These are phyloP conservation scores for Scenedesmus sp. DNA, from an alignment of 163 green algal species.

Conservation along the genomic window DNA sequence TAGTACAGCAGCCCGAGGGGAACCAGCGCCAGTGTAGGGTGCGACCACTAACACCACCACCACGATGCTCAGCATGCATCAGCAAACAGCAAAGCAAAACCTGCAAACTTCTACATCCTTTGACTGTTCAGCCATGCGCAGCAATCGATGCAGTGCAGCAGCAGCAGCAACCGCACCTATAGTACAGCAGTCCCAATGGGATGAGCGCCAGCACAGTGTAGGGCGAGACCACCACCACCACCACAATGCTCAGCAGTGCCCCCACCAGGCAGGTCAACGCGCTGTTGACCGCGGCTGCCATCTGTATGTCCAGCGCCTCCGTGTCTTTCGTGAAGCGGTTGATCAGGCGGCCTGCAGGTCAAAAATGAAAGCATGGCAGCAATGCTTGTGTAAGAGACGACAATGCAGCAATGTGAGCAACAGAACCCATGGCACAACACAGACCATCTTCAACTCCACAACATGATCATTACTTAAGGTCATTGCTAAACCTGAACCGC, in stretches of 20 bases:
- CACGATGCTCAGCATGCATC: too few relatives aligned
- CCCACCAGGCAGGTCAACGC: conserved; percentile 61
- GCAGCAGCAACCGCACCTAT: not conserved
- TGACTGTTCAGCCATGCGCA: too few relatives aligned
- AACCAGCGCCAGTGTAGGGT: too few relatives aligned
- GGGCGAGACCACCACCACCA: conserved; percentile 80
- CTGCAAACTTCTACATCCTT: too few relatives aligned
- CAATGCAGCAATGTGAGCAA: not conserved
- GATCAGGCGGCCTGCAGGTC: conserved; percentile 81
- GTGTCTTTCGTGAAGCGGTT: conserved; percentile 96
- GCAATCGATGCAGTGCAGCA: not conserved
- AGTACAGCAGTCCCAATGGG: conserved; percentile 82
- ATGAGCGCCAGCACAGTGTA: conserved; percentile 74
- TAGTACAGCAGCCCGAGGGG: too few relatives aligned
- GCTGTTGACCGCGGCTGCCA: conserved; percentile 70
- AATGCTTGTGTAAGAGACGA: not conserved
- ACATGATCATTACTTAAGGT: not conserved
- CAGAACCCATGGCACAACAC: too few relatives aligned
- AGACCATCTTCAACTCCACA: not conserved
- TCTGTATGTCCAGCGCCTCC: conserved; percentile 80
- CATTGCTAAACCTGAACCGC: too few relatives aligned
- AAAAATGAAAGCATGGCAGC: not conserved
- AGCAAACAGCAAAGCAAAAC: too few relatives aligned
- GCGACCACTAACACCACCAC: too few relatives aligned
- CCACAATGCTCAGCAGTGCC: conserved; percentile 74